Percentiles rank a stretch among this genome's conserved stretches.
These are phyloP conservation scores for Pseudocercospora pini-densiflorae DNA, from an alignment of 2,329 filamentous ascomycete species.

Conservation along the genomic window DNA sequence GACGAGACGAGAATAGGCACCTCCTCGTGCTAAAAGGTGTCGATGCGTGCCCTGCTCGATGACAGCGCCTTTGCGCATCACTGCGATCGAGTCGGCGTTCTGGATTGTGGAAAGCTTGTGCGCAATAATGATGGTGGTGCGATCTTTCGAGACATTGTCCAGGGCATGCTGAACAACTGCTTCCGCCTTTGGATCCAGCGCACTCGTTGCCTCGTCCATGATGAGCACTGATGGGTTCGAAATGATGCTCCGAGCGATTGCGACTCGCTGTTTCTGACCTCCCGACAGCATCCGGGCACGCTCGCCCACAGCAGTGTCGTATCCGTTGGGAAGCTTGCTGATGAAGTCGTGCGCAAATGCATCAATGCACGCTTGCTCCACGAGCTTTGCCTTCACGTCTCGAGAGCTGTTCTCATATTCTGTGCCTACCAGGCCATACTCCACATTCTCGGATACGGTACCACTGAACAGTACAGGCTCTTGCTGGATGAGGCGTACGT, in stretches of 20 bases:
- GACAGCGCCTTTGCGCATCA: slow-evolving; percentile 49
- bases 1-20: slow-evolving; percentile 11
- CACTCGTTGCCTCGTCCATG: slow-evolving; percentile 43
- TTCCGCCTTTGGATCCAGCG: slow-evolving; percentile 41
- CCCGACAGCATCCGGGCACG: slow-evolving; percentile 37
- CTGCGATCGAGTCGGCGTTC: slow-evolving; percentile 50
- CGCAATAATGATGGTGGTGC: slow-evolving; percentile 47
- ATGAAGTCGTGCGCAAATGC: slow-evolving; percentile 43
- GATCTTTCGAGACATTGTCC: slow-evolving; percentile 33
- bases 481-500: slow-evolving; percentile 25
- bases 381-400: slow-evolving; percentile 34
- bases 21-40: slow-evolving; percentile 14
- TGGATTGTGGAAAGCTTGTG: slow-evolving; percentile 50
- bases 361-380: slow-evolving; percentile 38
- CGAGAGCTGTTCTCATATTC: slow-evolving; percentile 20
- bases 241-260: slow-evolving; percentile 42
- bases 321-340: slow-evolving; percentile 37
- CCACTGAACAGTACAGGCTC: slow-evolving; percentile 6
- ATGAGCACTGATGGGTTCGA: slow-evolving; percentile 40
- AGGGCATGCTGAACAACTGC: slow-evolving; percentile 40
- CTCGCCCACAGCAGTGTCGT: slow-evolving; percentile 41
- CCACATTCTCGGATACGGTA: neutral
- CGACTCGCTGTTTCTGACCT: slow-evolving; percentile 40
- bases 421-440: slow-evolving; percentile 18
- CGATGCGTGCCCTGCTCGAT: slow-evolving; percentile 46